These are phyloP conservation scores for Waitea zeae DNA, from an alignment of 1,284 basidiomycete genomes.

Conservation along the genomic window DNA sequence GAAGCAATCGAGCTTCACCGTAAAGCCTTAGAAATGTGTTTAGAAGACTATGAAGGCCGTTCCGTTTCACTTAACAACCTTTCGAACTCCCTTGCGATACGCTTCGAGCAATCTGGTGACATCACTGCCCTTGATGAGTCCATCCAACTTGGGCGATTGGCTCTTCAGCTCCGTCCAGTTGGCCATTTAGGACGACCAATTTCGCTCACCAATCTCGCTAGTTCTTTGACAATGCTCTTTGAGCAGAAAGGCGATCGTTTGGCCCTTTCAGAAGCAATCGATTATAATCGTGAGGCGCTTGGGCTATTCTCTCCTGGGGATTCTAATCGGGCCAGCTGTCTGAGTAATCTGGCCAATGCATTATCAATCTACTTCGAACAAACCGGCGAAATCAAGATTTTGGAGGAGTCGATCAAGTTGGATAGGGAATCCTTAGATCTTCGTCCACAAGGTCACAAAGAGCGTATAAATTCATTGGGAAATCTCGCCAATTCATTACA, in stretches of 20 bases:
- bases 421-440: not conserved
- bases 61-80: not conserved
- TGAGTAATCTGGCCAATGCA: not conserved
- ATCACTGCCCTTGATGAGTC: not conserved
- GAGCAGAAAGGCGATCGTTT: not conserved
- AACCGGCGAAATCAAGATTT: not conserved
- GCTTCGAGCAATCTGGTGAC: not conserved
- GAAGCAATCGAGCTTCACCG: not conserved
- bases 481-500: not conserved
- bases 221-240: not conserved
- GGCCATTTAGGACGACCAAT: not conserved
- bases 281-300: not conserved
- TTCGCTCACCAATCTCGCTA: conserved; percentile 1
- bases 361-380: not conserved
- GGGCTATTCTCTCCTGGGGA: not conserved
- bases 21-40: not conserved
- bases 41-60: not conserved
- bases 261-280: not conserved
- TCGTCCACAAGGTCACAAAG: not conserved
- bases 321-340: not conserved
- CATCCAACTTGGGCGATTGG: not conserved
- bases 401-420: not conserved
- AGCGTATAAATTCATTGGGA: not conserved
- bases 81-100: not conserved
- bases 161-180: not conserved